phyloP scores from a whole-genome alignment of 2,329 filamentous ascomycete genomes.

The Nemania sp. region DNA sequence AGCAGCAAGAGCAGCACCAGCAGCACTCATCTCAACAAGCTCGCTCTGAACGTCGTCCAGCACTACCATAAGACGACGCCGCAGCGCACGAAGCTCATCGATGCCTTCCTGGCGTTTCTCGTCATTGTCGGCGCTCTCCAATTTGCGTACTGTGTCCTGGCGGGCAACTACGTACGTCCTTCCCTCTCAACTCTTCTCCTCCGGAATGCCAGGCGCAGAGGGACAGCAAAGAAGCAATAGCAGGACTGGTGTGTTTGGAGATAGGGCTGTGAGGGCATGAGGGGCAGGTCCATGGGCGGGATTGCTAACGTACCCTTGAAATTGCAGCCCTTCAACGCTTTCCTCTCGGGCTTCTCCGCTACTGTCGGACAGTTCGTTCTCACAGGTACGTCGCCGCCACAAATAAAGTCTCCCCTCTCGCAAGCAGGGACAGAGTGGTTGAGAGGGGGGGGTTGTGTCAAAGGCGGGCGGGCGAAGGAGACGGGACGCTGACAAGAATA shows the following conservation, averaged over 20 bases:
- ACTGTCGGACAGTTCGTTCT: slow-evolving; percentile 98
- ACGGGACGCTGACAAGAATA: slow-evolving; percentile 21
- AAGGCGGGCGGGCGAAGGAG: background rate
- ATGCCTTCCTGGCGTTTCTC: slow-evolving; percentile 88
- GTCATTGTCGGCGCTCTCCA: slow-evolving; percentile 85
- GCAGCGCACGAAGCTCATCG: slow-evolving; percentile 89
- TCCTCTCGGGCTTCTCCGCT: slow-evolving; percentile 91
- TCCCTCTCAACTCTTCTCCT: slow-evolving; percentile 32
- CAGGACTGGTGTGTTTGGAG: background rate
- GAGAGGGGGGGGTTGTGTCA: background rate
- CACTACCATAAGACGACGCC: slow-evolving; percentile 82
- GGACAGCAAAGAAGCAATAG: background rate
- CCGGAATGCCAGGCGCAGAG: background rate
- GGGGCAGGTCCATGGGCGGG: no score
- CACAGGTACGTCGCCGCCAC: slow-evolving; percentile 65
- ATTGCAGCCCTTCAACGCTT: slow-evolving; percentile 92
- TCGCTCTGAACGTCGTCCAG: slow-evolving; percentile 71
- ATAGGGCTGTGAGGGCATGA: background rate
- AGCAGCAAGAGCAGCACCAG: background rate
- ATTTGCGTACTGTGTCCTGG: slow-evolving; percentile 89
- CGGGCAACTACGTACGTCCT: slow-evolving; percentile 86
- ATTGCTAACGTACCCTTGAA: slow-evolving; percentile 14
- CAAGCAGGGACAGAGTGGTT: background rate
- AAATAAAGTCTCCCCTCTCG: no score
- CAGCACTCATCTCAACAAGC: slow-evolving; percentile 53